Conservation (phyloP, 306 rosid genomes). For the Hippophae gyantsensis region DNA sequence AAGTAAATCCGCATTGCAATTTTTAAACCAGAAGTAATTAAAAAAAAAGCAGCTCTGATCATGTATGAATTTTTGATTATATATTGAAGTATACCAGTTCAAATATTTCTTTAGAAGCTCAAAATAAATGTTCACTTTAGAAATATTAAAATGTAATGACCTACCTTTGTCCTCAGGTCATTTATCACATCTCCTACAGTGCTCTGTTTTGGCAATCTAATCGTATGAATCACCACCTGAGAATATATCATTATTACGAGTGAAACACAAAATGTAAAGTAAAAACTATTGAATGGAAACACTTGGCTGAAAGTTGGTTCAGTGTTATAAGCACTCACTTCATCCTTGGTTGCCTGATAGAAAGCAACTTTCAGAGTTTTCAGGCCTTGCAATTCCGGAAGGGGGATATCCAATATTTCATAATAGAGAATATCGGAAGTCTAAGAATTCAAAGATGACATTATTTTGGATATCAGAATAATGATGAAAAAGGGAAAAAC, state of each 20-base stretch:
- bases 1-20: too few species aligned
- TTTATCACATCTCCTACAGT: constrained; percentile 64
- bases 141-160: too few species aligned
- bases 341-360: constrained; percentile 73
- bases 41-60: too few species aligned
- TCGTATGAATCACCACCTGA: constrained; percentile 66
- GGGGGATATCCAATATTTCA: constrained; percentile 78
- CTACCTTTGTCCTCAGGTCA: constrained; percentile 57
- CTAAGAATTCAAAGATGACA: constrained; percentile 27
- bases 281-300: too few species aligned
- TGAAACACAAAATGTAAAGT: neutral
- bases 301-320: too few species aligned
- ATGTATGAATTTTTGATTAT: too few species aligned
- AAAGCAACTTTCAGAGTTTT: constrained; percentile 74
- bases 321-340: constrained; percentile 24
- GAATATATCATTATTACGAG: constrained; percentile 14
- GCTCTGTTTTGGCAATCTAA: constrained; percentile 71
- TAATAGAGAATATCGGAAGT: constrained; percentile 68
- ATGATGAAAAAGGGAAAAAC: constrained; percentile 11
- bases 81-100: too few species aligned
- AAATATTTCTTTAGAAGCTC: too few species aligned
- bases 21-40: too few species aligned
- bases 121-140: too few species aligned
- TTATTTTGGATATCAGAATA: neutral
- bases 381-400: constrained; percentile 70